These are phyloP conservation scores for Lactarius vividus DNA, from an alignment of 768 basidiomycete species.

Conservation along the genomic window DNA sequence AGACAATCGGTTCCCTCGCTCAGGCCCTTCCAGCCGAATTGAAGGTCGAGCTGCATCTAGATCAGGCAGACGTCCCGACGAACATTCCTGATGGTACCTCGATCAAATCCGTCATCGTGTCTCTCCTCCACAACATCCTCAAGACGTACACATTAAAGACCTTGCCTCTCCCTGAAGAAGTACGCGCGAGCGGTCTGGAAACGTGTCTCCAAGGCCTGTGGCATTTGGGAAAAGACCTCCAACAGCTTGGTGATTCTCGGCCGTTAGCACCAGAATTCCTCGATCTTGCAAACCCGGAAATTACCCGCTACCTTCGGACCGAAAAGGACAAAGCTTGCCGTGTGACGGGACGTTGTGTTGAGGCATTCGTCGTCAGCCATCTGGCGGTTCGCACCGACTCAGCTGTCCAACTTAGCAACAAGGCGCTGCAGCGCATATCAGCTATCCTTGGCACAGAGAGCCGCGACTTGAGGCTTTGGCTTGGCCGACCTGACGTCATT, in stretches of 20 bases:
- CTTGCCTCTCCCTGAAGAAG: not conserved
- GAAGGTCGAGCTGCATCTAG: not conserved
- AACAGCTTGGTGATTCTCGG: not conserved
- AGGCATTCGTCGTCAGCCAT: not conserved
- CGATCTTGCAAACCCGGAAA: not conserved
- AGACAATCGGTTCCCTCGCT: not conserved
- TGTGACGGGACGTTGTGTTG: not conserved
- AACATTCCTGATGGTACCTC: not conserved
- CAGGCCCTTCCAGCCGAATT: not conserved
- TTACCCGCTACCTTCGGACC: not conserved
- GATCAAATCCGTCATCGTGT: not conserved
- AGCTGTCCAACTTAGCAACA: not conserved
- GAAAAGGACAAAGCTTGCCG: not conserved
- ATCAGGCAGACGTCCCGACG: not conserved
- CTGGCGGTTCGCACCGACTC: not conserved
- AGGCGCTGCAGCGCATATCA: not conserved
- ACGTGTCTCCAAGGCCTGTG: not conserved
- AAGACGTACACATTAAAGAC: not conserved
- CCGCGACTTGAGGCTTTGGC: not conserved
- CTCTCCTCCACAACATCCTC: not conserved
- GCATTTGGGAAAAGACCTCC: not conserved
- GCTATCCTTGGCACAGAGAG: not conserved
- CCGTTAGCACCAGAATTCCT: not conserved
- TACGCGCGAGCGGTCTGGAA: not conserved
- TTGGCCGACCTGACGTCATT: not conserved